Evolutionary conservation across 257 asterid species (phyloP), one percentile per base, ranked within the genome.

Genomic region (Nicotiana paniculata): DNA sequence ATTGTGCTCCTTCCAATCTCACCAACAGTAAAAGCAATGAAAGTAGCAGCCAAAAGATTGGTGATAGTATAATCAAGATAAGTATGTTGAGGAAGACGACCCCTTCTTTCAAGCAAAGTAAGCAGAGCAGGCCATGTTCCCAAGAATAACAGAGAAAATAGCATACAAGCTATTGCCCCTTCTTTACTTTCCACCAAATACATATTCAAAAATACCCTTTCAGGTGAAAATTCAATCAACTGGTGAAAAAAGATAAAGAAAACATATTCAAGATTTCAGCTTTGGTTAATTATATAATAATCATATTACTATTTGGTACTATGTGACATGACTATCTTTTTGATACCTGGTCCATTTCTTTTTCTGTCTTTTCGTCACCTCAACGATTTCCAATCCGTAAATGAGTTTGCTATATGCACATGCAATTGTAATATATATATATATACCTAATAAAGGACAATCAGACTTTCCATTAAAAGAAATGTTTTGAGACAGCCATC

Each of bases 101-200:
- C 99, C 0, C 95, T 89, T 85, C 99, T 86, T 80, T 96, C 99
- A 4, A 96, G 90, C 6, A 93, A 93, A 18, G 98, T 92, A 39
- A 96, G 35, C 83, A 96, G 16, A 2, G 98, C 99, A 64, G 99
- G 99, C 99, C 99, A 96, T 72, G 99, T 96, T 3, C 99, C 99
- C 85, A 94, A 85, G 86, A 94, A 92, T 2, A 89, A 82, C 69
- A 94, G 77, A 48, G 98, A 84, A 21, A 96, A 81, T 10, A 93
- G 90, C 97, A 96, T 96, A 66, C 99, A 96, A 66, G 83, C 93
- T 88, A 93, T 93, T 30, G 99, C 99, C 55, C 97, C 98, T 77
- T 90, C 97, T 90, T 92, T 93, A 82, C 99, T 94, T 90, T 96
- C 97, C 83, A 96, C 95, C 82, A 93, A 5, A 89, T 93, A 91